Conservation (phyloP, 2,329 filamentous ascomycete species). For the Trichoderma endophyticum region DNA sequence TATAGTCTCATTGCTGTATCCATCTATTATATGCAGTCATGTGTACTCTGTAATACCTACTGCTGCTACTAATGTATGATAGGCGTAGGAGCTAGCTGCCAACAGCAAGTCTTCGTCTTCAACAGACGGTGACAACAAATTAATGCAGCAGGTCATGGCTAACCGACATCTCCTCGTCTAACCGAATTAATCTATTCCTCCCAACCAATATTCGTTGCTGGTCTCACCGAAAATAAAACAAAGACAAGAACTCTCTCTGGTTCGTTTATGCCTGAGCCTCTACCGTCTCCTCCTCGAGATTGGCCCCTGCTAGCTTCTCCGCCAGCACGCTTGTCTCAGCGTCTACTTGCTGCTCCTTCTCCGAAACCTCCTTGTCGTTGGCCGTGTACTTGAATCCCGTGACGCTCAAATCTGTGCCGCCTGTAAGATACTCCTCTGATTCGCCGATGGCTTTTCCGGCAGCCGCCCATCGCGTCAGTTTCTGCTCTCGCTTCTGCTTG, state of each 20-base stretch:
- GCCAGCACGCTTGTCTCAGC: constrained; percentile 14
- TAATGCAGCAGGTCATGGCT: not conserved
- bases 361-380: constrained; percentile 20
- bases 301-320: constrained; percentile 21
- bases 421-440: constrained; percentile 81
- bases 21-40: constrained; percentile 15
- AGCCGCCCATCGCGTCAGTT: constrained; percentile 69
- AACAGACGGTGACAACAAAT: not conserved
- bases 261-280: constrained; percentile 6
- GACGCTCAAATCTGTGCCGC: constrained; percentile 43
- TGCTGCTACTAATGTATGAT: constrained; percentile 3
- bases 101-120: not conserved
- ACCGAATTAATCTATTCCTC: not conserved
- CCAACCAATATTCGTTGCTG: not conserved
- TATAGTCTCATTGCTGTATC: not conserved
- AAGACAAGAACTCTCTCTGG: not conserved
- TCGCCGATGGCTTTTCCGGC: constrained; percentile 82
- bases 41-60: not conserved
- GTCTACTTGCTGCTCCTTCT: constrained; percentile 21
- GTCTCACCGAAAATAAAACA: not conserved
- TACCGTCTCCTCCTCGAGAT: constrained; percentile 11
- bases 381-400: constrained; percentile 32
- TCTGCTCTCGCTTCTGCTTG: constrained; percentile 60
- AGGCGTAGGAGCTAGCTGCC: not conserved
- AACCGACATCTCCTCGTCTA: not conserved